A percentile compares a stretch with the other conserved stretches of the same genome.
These are phyloP conservation scores for Macroventuria anomochaeta DNA, from an alignment of 2,329 filamentous ascomycete genomes.

Conservation along the genomic window DNA sequence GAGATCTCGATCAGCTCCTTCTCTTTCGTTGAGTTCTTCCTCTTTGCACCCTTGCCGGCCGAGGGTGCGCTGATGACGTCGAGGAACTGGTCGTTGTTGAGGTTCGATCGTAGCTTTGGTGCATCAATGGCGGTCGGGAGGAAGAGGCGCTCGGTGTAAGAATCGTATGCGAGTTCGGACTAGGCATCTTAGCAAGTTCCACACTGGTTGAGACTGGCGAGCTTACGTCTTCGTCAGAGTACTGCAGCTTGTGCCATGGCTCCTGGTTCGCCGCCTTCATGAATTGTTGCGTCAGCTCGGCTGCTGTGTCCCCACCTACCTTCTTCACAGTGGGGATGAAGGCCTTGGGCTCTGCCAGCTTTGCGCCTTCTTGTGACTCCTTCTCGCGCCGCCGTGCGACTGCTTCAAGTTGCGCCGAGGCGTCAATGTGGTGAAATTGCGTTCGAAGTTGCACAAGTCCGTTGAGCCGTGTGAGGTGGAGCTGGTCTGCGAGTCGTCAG, in stretches of 20 bases:
- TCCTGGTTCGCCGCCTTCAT: constrained; percentile 82
- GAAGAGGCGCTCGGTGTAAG: constrained; percentile 77
- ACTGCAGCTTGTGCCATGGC: constrained; percentile 78
- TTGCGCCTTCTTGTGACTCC: constrained; percentile 55
- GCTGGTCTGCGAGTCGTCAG: constrained; percentile 65
- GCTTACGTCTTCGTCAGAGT: constrained; percentile 76
- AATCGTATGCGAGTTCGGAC: constrained; percentile 73
- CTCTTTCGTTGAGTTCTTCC: constrained; percentile 43
- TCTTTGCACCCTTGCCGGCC: constrained; percentile 47
- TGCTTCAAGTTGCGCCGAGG: constrained; percentile 74
- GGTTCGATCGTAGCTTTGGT: constrained; percentile 59
- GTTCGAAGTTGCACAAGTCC: constrained; percentile 88
- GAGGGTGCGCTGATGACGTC: constrained; percentile 66
- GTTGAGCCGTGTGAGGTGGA: constrained; percentile 84
- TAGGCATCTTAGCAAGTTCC: constrained; percentile 31
- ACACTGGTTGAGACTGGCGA: no score
- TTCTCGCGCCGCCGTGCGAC: constrained; percentile 51
- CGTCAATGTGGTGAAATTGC: constrained; percentile 92
- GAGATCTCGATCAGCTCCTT: constrained; percentile 43
- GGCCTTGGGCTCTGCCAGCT: constrained; percentile 67
- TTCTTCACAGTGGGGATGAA: constrained; percentile 89
- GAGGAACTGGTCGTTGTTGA: constrained; percentile 66
- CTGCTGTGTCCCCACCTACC: constrained; percentile 69
- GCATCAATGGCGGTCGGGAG: constrained; percentile 53
- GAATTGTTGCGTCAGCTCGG: constrained; percentile 75